Percentiles rank a stretch among this genome's conserved stretches.
Conservation (phyloP, 768 basidiomycete genomes). For the Pilatotrama ljubarskyi region DNA sequence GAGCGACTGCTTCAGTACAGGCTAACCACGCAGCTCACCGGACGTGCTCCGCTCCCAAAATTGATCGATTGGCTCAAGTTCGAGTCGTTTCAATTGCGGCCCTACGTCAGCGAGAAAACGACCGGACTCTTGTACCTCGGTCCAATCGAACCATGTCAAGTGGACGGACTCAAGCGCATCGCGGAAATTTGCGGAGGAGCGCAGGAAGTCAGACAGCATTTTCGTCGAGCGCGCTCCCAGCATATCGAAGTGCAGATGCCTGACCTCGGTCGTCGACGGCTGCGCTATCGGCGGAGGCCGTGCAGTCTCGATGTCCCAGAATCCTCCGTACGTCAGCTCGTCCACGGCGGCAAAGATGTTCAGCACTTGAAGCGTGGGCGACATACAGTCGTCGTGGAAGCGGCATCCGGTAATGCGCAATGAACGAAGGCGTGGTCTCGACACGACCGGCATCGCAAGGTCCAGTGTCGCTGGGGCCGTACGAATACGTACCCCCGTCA, state of each 20-base stretch:
- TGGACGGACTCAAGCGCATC: not conserved
- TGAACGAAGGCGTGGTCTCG: not conserved
- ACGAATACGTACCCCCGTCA: not conserved
- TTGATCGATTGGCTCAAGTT: not conserved
- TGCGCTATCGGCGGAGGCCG: not conserved
- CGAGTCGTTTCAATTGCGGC: not conserved
- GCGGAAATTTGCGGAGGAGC: not conserved
- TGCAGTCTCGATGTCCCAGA: not conserved
- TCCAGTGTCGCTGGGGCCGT: not conserved
- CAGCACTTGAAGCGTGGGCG: not conserved
- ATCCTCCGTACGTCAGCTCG: not conserved
- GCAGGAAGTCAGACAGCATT: not conserved
- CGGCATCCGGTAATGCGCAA: not conserved
- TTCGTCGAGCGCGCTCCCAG: not conserved
- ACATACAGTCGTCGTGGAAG: not conserved
- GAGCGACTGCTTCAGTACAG: not conserved
- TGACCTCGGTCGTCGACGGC: not conserved
- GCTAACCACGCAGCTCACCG: no score
- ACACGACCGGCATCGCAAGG: not conserved
- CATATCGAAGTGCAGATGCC: not conserved
- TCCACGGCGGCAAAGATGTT: not conserved
- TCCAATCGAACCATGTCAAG: not conserved
- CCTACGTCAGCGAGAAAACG: not conserved
- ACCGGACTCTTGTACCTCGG: not conserved
- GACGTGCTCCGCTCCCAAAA: not conserved